A percentile compares a stretch with the other conserved stretches of the same genome.
Conservation (phyloP, 2,329 filamentous ascomycete genomes). For the Exophiala sp. region DNA sequence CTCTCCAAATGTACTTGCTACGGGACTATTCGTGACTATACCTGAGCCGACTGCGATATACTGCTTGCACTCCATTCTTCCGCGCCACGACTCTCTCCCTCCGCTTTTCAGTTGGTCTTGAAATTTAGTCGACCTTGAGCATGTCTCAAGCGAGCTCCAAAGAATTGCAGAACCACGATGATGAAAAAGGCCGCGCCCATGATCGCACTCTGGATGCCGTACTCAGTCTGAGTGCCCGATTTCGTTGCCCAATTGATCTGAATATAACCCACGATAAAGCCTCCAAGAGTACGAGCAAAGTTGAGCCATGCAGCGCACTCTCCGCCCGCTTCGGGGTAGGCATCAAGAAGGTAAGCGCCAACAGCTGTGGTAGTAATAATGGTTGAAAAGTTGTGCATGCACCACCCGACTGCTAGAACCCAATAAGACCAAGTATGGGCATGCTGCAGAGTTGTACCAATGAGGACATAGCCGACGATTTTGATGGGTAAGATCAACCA, state of each 20-base stretch:
- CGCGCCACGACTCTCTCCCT: neutral
- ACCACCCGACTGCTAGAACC: conserved; percentile 47
- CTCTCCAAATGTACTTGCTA: too few relatives aligned
- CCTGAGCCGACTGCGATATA: too few relatives aligned
- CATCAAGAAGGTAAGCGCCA: conserved; percentile 51
- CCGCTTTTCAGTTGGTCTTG: conserved; percentile 19
- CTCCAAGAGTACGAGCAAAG: conserved; percentile 44
- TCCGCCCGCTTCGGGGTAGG: conserved; percentile 51
- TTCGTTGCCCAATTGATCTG: conserved; percentile 49
- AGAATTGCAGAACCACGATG: conserved; percentile 35
- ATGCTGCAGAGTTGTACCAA: conserved; percentile 24
- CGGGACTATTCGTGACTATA: too few relatives aligned
- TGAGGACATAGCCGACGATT: conserved; percentile 37
- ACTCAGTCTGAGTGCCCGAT: conserved; percentile 41
- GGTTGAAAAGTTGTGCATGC: conserved; percentile 52
- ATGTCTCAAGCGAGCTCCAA: conserved; percentile 35
- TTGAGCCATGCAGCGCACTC: conserved; percentile 53
- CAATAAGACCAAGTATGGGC: conserved; percentile 40
- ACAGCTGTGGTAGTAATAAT: conserved; percentile 54
- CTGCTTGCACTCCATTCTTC: too few relatives aligned
- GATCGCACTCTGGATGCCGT: conserved; percentile 46
- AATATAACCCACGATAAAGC: conserved; percentile 40
- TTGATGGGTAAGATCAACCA: conserved; percentile 47
- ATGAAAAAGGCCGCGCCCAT: conserved; percentile 36
- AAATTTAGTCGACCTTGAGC: conserved; percentile 37